A percentile compares a stretch with the other conserved stretches of the same genome.
Evolutionary conservation across 163 green algal species (phyloP).

Genomic region (Coccomyxa subellipsoidea): DNA sequence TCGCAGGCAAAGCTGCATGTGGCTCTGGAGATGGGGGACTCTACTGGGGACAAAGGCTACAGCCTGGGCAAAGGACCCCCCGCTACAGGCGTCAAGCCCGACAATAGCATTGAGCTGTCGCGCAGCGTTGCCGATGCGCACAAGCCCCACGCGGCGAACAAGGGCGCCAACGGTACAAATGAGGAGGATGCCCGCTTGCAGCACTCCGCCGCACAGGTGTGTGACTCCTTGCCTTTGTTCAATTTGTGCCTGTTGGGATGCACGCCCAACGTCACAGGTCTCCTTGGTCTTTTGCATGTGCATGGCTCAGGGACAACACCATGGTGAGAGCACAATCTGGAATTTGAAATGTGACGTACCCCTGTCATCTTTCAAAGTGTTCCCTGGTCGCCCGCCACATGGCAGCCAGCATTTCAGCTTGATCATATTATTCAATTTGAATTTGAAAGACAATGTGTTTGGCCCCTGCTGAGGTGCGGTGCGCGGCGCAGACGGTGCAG

Average conservation of each 20-base stretch:
- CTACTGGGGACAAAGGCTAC: neutral
- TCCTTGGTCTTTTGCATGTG: no score
- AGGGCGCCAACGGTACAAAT: neutral
- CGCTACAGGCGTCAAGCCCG: neutral
- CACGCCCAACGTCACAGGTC: no score
- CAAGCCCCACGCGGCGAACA: neutral
- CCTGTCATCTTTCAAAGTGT: no score
- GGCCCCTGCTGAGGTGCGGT: no score
- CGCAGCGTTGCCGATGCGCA: neutral
- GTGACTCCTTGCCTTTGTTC: neutral
- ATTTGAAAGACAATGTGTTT: no score
- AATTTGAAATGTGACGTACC: no score
- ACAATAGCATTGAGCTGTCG: neutral
- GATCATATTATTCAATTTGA: no score
- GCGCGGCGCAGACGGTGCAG: slow-evolving; percentile 27
- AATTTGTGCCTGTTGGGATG: no score
- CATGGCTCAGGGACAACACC: no score
- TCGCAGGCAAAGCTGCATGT: slow-evolving; percentile 2
- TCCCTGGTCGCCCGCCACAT: no score
- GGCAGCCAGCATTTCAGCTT: no score
- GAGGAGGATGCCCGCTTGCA: slow-evolving; percentile 1
- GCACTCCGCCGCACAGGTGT: neutral
- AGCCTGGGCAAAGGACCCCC: neutral
- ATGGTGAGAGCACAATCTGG: no score
- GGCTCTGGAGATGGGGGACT: neutral